Evolutionary conservation across 208 protist genomes (phyloP).

Genomic region (Leishmania major): DNA sequence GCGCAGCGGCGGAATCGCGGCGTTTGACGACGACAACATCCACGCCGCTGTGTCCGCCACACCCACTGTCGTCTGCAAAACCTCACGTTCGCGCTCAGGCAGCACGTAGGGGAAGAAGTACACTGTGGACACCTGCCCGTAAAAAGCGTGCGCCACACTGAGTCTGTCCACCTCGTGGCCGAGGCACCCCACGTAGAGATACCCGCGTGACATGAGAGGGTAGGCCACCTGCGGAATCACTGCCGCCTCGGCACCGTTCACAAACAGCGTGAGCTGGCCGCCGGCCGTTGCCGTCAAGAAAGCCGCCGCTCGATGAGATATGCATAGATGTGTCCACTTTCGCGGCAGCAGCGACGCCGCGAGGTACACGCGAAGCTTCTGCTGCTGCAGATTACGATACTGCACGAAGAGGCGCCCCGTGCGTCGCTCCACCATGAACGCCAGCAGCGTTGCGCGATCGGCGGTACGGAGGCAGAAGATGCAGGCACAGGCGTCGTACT

Average conservation of each 20-base stretch:
- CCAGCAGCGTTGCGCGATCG: constrained; percentile 30
- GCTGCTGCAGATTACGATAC: constrained; percentile 36
- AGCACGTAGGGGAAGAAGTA: constrained; percentile 69
- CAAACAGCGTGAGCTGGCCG: constrained; percentile 43
- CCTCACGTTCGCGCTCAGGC: constrained; percentile 31
- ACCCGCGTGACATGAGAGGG: constrained; percentile 48
- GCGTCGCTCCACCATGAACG: constrained; percentile 30
- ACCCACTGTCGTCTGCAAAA: constrained; percentile 11
- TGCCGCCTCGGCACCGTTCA: constrained; percentile 51
- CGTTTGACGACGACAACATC: constrained; percentile 9
- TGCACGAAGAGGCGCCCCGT: constrained; percentile 31
- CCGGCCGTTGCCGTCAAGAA: constrained; percentile 28
- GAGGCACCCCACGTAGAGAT: constrained; percentile 58
- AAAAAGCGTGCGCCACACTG: constrained; percentile 45
- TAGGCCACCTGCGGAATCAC: constrained; percentile 45
- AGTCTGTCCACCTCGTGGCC: constrained; percentile 64
- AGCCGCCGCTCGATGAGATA: constrained; percentile 26
- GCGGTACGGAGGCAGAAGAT: constrained; percentile 33
- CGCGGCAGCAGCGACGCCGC: constrained; percentile 23
- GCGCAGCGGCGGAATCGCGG: constrained; percentile 1
- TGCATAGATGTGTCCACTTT: constrained; percentile 24
- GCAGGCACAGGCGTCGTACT: constrained; percentile 15
- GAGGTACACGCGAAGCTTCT: constrained; percentile 26
- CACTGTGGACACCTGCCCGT: constrained; percentile 67
- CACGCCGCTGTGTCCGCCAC: constrained; percentile 10